Evolutionary conservation across 805 yeast species (phyloP).

Genomic region (Yamadazyma philogaea): DNA sequence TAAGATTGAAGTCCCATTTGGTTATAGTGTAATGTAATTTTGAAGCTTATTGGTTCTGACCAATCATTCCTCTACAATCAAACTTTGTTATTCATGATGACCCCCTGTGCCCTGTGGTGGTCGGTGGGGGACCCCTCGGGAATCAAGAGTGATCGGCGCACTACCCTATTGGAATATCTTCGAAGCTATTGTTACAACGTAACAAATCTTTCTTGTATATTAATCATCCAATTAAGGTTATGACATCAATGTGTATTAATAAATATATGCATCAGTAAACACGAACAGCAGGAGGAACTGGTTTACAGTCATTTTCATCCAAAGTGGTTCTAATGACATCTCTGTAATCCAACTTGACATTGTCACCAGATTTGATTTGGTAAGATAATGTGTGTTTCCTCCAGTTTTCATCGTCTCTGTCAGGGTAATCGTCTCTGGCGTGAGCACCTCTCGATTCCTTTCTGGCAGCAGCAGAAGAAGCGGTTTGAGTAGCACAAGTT

Average conservation of each 20-base stretch:
- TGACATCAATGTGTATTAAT: conserved; percentile 4
- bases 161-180: too few species aligned
- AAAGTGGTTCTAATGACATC: conserved; percentile 76
- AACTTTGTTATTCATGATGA: too few species aligned
- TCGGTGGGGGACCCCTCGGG: not conserved
- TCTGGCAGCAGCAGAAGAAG: conserved; percentile 90
- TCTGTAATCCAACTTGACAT: conserved; percentile 79
- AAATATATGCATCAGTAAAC: conserved; percentile 55
- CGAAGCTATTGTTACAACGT: not conserved
- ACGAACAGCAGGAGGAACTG: conserved; percentile 97
- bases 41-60: too few species aligned
- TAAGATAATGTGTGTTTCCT: conserved; percentile 95
- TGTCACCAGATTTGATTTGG: conserved; percentile 72
- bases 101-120: too few species aligned
- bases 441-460: conserved; percentile 99
- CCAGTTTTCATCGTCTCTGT: conserved; percentile 95
- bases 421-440: conserved; percentile 96
- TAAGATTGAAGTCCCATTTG: too few species aligned
- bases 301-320: conserved; percentile 88
- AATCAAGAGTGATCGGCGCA: too few species aligned
- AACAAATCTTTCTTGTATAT: not conserved
- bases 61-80: too few species aligned
- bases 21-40: too few species aligned
- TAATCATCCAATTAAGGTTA: too few species aligned
- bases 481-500: conserved; percentile 97